A percentile compares a stretch with the other conserved stretches of the same genome.
phyloP scores from a whole-genome alignment of 441 rosid genomes.

The Populus hybrid region DNA sequence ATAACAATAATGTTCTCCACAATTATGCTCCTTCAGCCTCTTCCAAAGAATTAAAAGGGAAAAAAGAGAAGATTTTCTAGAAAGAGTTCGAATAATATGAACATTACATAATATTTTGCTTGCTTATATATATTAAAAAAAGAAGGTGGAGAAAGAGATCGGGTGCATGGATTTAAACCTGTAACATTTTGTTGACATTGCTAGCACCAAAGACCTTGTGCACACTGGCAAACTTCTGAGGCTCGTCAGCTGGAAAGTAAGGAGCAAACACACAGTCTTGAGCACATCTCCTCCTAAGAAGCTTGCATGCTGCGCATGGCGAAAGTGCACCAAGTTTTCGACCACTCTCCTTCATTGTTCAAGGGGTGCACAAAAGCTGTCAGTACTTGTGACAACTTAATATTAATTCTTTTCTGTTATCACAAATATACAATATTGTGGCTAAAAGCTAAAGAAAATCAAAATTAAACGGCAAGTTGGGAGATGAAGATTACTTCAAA shows the following conservation, averaged over 20 bases:
- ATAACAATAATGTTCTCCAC: too few species aligned
- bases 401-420: not conserved
- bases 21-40: too few species aligned
- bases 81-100: not conserved
- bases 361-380: not conserved
- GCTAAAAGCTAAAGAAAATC: not conserved
- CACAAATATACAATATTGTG: not conserved
- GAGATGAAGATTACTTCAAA: not conserved
- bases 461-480: not conserved
- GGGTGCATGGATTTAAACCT: conserved; percentile 39
- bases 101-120: too few species aligned
- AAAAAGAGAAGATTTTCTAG: not conserved
- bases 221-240: conserved; percentile 33
- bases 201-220: conserved; percentile 83
- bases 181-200: conserved; percentile 87
- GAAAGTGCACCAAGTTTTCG: conserved; percentile 50
- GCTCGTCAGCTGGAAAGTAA: conserved; percentile 82
- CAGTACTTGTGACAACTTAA: not conserved
- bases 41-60: not conserved
- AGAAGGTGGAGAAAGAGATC: not conserved
- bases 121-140: too few species aligned
- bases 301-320: conserved; percentile 92
- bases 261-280: conserved; percentile 82
- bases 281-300: conserved; percentile 80
- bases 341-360: conserved; percentile 41